Conservation (phyloP, 2,329 filamentous ascomycete species). For the Monilinia fructigena region DNA sequence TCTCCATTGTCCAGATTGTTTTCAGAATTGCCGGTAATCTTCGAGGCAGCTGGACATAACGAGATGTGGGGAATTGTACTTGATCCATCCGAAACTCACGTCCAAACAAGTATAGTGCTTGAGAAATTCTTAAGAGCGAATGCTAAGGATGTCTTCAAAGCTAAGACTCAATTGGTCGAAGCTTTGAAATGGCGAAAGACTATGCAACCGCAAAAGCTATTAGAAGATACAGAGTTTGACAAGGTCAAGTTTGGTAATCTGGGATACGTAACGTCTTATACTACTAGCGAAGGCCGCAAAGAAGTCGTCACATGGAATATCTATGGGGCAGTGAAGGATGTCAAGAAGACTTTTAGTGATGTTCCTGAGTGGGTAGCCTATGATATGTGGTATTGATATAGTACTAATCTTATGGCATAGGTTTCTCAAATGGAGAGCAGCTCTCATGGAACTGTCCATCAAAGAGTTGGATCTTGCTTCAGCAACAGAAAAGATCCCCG, state of each 20-base stretch:
- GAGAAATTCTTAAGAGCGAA: constrained; percentile 96
- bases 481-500: constrained; percentile 61
- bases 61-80: constrained; percentile 90
- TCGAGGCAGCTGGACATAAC: constrained; percentile 56
- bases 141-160: constrained; percentile 68
- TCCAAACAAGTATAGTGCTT: constrained; percentile 78
- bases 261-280: constrained; percentile 77
- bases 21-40: constrained; percentile 56
- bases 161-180: constrained; percentile 73
- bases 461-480: constrained; percentile 68
- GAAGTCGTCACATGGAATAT: constrained; percentile 89
- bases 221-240: constrained; percentile 61
- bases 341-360: constrained; percentile 77
- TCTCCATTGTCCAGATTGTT: constrained; percentile 55
- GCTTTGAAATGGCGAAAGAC: constrained; percentile 82
- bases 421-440: constrained; percentile 86
- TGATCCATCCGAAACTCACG: constrained; percentile 46
- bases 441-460: constrained; percentile 84
- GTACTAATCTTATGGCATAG: constrained; percentile 46
- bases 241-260: constrained; percentile 71
- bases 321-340: constrained; percentile 82
- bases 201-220: constrained; percentile 66
- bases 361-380: constrained; percentile 65
- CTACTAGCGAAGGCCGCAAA: constrained; percentile 47
- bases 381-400: constrained; percentile 1